These are phyloP conservation scores for Cystofilobasidium bisporidii DNA, from an alignment of 768 basidiomycete species.

Conservation along the genomic window DNA sequence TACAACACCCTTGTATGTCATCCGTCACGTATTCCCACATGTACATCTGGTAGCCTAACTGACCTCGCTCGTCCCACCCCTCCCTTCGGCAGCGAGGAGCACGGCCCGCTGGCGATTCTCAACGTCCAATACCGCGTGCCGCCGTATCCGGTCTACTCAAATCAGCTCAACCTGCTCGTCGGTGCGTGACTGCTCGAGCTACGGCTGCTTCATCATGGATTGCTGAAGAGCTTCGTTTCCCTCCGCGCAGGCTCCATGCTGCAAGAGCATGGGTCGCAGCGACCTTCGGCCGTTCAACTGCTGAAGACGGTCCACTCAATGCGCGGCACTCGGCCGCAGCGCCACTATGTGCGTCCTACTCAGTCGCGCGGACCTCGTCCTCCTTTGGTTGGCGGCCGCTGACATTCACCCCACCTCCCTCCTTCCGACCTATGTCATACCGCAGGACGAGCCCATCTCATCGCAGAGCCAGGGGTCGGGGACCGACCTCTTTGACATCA, in stretches of 20 bases:
- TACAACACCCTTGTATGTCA: conserved; percentile 76
- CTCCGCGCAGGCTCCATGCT: conserved; percentile 83
- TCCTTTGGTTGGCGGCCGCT: not conserved
- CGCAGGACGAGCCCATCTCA: conserved; percentile 20
- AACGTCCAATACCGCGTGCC: conserved; percentile 93
- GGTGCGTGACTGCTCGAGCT: conserved; percentile 51
- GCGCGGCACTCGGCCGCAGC: conserved; percentile 74
- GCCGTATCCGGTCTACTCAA: conserved; percentile 76
- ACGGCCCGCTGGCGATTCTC: conserved; percentile 88
- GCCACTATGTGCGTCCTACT: conserved; percentile 49
- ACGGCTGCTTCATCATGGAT: too few relatives aligned
- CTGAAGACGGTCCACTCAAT: conserved; percentile 72
- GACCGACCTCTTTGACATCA: conserved; percentile 21
- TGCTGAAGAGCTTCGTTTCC: too few relatives aligned
- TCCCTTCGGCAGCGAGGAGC: conserved; percentile 56
- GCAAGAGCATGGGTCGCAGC: conserved; percentile 72
- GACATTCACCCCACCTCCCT: not conserved
- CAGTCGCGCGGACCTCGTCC: not conserved
- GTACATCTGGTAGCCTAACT: not conserved
- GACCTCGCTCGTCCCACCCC: not conserved
- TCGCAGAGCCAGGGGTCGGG: not conserved
- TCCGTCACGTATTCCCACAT: not conserved
- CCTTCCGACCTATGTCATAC: too few relatives aligned
- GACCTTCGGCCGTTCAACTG: conserved; percentile 80
- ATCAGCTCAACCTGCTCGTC: conserved; percentile 69